Evolutionary conservation across 306 rosid species (phyloP), one percentile per base, ranked within the genome.

Genomic region (Erythrophleum fordii): DNA sequence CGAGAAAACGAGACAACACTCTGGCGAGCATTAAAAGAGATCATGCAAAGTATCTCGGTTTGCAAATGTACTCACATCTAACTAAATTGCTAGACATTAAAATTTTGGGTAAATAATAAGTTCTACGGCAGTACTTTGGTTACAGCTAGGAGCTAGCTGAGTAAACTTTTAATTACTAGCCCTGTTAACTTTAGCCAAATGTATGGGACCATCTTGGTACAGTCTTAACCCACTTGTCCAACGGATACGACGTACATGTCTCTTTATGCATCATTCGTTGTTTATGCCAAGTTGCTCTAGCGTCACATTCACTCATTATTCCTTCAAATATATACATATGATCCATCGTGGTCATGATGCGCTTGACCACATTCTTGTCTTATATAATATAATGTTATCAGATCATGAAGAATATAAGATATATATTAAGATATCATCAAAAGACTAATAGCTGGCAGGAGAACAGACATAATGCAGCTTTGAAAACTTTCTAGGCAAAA

Each of bases 401-500:
- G 26, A n/a, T 52, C 56, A 7, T 51, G 23, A 8, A 51, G 10
- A 5, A 52, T 52, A n/a, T 1, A 1, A 20, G 2, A 16, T 49
- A 6, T 18, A 49, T 17, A 16, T 16, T 14, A 13, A 5, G 52
- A 46, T 49, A 49, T 49, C 16, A 49, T 49, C 8, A 14, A 76
- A 61, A 61, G 51, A 22, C 26, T n/a, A 18, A 11, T 11, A 73
- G 58, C 29, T 60, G 60, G 23, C 8, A 8, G 56, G 22, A 64
- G 53, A 28, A 70, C 46, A 69, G 76, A 42, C 76, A 53, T 51
- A 14, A 16, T 23, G 20, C 77, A 62, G 22, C 56, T 72, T 73
- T 77, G 53, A 77, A 61, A 79, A 41, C 75, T 76, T 73, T 61
- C 73, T 51, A 42, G 55, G 60, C 13, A 76, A 75, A 78, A 68